Evolutionary conservation across 129 eudicot species (phyloP), one percentile per base, ranked within the genome.

Genomic region (Arctium minus): DNA sequence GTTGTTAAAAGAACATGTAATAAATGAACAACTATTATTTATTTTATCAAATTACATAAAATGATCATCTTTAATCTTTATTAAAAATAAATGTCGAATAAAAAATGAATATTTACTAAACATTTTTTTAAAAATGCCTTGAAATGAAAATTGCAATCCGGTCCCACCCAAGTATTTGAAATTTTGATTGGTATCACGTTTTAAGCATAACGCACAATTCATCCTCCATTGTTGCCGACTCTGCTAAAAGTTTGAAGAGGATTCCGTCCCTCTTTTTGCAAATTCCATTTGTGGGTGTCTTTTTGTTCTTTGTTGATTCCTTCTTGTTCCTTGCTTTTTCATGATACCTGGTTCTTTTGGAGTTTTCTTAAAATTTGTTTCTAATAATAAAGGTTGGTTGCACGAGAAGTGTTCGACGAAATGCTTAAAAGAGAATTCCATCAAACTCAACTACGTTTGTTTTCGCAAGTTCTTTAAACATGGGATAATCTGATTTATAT

Each of bases 301-400:
- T 67, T 67, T 67, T 27, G 71, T 67, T 67, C 35, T 67, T 27
- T 67, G 33, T 35, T 18, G 33, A 27, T 67, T 67, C 32, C 71
- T 67, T 67, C 71, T 27, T 29, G 35, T 67, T 67, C 2, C 15
- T 22, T 27, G 29, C 12, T 67, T 67, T 67, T 67, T 64, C 29
- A 5, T 64, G 33, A 22, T 22, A 64, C 70, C 70, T 64, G 32
- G 70, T 27, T 62, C 31, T 64, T 67, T 67, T 67, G 71, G 71
- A 67, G 35, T 67, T 67, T 1, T 72, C 36, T 75, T 79, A 27
- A 30, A 78, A 56, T 15, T 69, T 79, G 18, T n/a, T 78, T 78
- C 50, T 18, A 67, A 67, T 27, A 1, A 67, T 67, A 29, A 22
- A 22, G 27, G 27, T 67, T 27, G 70, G 12, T 67, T 67, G 71